Evolutionary conservation across 176 grass and related monocot species (phyloP).

Genomic region (Cenchrus americanus): DNA sequence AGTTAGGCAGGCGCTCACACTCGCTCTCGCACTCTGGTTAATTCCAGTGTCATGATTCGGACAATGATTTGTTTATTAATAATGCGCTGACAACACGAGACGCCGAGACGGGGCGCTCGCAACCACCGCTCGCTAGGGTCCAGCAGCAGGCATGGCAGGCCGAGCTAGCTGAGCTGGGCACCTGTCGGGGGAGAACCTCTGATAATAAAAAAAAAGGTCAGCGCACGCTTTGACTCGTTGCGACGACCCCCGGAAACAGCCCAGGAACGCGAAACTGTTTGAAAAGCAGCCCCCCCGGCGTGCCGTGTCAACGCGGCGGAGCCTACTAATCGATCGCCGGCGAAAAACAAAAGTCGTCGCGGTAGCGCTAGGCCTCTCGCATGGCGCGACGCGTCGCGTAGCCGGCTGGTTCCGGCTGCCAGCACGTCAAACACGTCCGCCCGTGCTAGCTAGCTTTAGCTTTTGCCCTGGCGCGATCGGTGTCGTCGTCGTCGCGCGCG

Average conservation of each 20-base stretch:
- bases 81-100: conserved; percentile 10
- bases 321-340: neutral
- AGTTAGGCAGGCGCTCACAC: conserved; percentile 33
- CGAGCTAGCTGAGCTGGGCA: conserved; percentile 1
- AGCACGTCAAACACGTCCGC: conserved; percentile 18
- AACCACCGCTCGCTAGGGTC: conserved; percentile 24
- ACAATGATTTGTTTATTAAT: neutral
- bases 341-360: neutral
- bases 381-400: neutral
- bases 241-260: conserved; percentile 16
- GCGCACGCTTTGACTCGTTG: conserved; percentile 22
- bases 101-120: neutral
- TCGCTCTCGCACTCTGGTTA: neutral
- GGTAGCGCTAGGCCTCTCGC: no score
- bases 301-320: conserved; percentile 35
- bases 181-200: conserved; percentile 10
- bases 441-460: neutral
- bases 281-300: neutral
- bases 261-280: neutral
- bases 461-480: no score
- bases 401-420: no score
- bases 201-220: conserved; percentile 33
- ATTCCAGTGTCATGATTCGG: neutral
- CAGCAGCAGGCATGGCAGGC: neutral
- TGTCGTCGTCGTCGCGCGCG: conserved; percentile 14